Percentiles rank a stretch among this genome's conserved stretches.
phyloP scores from a whole-genome alignment of 768 basidiomycete genomes.

The Dacryopinax spathularia region DNA sequence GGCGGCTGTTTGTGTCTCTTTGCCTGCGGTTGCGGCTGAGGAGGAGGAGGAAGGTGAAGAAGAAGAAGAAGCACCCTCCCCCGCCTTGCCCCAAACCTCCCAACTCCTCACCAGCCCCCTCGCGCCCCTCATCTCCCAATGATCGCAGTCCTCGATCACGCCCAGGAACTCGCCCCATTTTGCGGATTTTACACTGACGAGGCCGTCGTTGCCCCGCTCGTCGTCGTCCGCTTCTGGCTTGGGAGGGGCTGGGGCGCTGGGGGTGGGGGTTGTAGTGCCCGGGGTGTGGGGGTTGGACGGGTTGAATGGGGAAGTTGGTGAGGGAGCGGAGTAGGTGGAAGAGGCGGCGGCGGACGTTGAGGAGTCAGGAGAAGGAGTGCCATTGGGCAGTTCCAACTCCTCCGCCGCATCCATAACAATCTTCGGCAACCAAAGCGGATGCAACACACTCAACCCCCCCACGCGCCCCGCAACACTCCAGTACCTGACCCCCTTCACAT shows the following conservation, averaged over 20 bases:
- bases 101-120: conserved; percentile 51
- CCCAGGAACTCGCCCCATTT: conserved; percentile 96
- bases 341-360: no score
- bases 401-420: conserved; percentile 81
- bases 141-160: conserved; percentile 76
- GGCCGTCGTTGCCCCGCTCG: conserved; percentile 74
- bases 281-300: no score
- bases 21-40: no score
- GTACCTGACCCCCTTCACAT: conserved; percentile 73
- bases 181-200: conserved; percentile 83
- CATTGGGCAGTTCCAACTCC: conserved; percentile 41
- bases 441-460: conserved; percentile 46
- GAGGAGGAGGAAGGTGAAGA: no score
- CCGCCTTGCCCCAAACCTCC: conserved; percentile 16
- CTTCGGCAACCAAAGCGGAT: conserved; percentile 95
- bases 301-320: no score
- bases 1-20: conserved; percentile 22
- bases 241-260: background rate
- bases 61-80: no score
- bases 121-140: conserved; percentile 93
- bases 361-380: no score
- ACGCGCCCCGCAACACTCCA: conserved; percentile 80
- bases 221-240: conserved; percentile 19
- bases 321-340: no score
- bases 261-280: no score